phyloP scores from a whole-genome alignment of 768 basidiomycete species.

The Tricholoma sp. region DNA sequence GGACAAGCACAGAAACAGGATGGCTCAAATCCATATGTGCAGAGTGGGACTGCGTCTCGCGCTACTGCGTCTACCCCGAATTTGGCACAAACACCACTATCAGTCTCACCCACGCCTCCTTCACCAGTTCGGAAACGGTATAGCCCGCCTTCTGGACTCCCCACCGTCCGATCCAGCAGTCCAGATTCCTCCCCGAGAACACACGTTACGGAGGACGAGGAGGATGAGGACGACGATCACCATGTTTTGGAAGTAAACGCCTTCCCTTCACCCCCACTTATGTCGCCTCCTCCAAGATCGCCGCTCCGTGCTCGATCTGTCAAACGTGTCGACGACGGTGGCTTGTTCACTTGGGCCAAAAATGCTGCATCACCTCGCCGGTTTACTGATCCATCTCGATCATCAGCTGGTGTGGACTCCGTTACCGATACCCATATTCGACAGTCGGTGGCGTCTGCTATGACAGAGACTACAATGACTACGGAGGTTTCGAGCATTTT shows the following conservation, averaged over 20 bases:
- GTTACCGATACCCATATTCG: constrained; percentile 32
- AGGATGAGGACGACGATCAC: constrained; percentile 15
- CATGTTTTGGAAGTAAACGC: constrained; percentile 27
- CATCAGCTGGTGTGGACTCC: constrained; percentile 34
- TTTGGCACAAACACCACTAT: constrained; percentile 31
- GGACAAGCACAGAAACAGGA: constrained; percentile 30
- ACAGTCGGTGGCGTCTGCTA: constrained; percentile 59
- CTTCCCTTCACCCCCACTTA: constrained; percentile 32
- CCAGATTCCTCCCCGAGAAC: constrained; percentile 35
- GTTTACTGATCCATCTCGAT: constrained; percentile 22
- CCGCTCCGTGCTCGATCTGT: constrained; percentile 41
- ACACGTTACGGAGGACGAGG: constrained; percentile 10
- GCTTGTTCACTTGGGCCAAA: constrained; percentile 26
- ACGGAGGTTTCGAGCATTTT: constrained; percentile 60
- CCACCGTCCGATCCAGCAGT: constrained; percentile 52
- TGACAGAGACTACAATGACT: constrained; percentile 49
- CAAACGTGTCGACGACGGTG: constrained; percentile 24
- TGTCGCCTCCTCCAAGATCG: constrained; percentile 36
- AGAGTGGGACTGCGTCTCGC: constrained; percentile 30
- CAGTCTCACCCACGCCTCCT: constrained; percentile 33
- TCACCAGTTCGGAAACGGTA: constrained; percentile 40
- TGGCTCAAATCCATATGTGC: constrained; percentile 29
- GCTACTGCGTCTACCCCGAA: constrained; percentile 64
- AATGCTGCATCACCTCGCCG: constrained; percentile 22
- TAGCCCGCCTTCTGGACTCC: constrained; percentile 46